These are phyloP conservation scores for Penicillium taxi DNA, from an alignment of 495 filamentous ascomycete genomes.

Conservation along the genomic window DNA sequence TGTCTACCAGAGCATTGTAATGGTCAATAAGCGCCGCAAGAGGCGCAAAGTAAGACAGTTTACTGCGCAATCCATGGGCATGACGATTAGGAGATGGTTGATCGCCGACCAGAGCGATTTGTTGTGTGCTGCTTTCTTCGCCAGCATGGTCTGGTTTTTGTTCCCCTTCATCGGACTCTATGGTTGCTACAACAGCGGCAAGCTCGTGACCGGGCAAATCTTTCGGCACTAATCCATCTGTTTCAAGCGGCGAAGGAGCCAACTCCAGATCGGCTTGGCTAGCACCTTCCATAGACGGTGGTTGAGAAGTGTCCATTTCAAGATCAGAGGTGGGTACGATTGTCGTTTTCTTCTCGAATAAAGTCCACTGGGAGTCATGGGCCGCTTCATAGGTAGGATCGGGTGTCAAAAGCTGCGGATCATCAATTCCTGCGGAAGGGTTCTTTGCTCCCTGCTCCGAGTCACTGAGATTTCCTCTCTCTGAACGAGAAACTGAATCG, in stretches of 20 bases:
- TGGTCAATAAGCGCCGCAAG: slow-evolving; percentile 56
- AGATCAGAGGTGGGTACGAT: no score
- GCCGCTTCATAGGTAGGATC: slow-evolving; percentile 17
- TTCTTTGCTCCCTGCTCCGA: neutral
- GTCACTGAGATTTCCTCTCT: neutral
- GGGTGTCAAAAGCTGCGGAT: slow-evolving; percentile 16
- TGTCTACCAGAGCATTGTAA: slow-evolving; percentile 48
- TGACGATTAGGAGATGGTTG: slow-evolving; percentile 21
- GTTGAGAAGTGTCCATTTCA: no score
- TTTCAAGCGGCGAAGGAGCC: slow-evolving; percentile 1
- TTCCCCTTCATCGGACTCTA: neutral
- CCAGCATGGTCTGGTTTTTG: neutral
- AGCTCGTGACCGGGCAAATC: neutral
- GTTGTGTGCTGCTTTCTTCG: neutral
- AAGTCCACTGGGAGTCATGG: neutral
- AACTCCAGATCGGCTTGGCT: neutral
- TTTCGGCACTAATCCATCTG: neutral
- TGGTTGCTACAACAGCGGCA: slow-evolving; percentile 6
- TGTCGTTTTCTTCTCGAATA: neutral
- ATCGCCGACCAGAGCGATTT: slow-evolving; percentile 8
- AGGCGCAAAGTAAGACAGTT: slow-evolving; percentile 58
- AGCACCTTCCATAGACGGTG: no score
- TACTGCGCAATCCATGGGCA: slow-evolving; percentile 49
- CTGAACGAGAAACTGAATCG: neutral
- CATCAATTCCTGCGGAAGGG: neutral